A percentile compares a stretch with the other conserved stretches of the same genome.
These are phyloP conservation scores for Trametopsis cervina DNA, from an alignment of 768 basidiomycete species.

Conservation along the genomic window DNA sequence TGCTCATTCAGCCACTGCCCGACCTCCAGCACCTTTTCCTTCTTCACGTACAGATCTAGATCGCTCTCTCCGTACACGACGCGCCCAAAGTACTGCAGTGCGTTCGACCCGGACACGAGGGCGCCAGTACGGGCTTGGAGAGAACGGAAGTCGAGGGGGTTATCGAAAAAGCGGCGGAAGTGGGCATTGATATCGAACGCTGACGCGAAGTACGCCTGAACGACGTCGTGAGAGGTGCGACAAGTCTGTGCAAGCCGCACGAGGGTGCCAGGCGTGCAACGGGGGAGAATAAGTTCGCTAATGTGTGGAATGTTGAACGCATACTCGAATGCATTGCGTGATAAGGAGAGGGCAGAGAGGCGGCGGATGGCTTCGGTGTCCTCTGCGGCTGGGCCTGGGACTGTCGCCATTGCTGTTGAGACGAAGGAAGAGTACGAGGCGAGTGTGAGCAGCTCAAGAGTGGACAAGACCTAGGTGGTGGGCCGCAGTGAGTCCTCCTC, in stretches of 20 bases:
- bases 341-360: too few species aligned
- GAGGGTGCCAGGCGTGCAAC: constrained; percentile 6
- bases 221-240: constrained; percentile 12
- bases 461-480: too few species aligned
- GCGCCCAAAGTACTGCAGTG: constrained; percentile 45
- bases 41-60: constrained; percentile 42
- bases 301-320: too few species aligned
- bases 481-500: too few species aligned
- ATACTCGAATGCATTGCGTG: too few species aligned
- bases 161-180: constrained; percentile 29
- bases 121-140: constrained; percentile 37
- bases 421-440: too few species aligned
- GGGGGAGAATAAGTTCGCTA: constrained; percentile 12
- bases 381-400: too few species aligned
- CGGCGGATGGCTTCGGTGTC: too few species aligned
- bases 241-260: constrained; percentile 16
- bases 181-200: constrained; percentile 31
- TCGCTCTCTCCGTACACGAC: constrained; percentile 38
- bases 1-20: constrained; percentile 26
- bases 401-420: too few species aligned
- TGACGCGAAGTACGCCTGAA: constrained; percentile 18
- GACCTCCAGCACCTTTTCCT: constrained; percentile 26
- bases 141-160: constrained; percentile 33
- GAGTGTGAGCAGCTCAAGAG: too few species aligned
- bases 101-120: constrained; percentile 48